Conservation (phyloP, 225 moss, liverwort and hornwort species). For the Thuidium tamariscinum region DNA sequence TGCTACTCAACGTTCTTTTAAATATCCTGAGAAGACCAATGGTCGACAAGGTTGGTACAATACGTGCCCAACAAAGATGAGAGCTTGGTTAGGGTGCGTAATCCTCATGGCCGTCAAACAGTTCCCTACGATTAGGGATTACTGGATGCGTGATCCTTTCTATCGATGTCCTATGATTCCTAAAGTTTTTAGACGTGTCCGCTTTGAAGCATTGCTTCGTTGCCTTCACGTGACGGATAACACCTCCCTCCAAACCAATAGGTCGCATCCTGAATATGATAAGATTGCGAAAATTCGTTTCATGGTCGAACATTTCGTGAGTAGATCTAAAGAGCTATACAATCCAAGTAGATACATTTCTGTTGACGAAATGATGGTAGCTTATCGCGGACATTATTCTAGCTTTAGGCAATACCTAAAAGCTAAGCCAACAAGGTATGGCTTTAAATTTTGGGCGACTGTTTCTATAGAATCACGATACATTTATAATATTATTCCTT, state of each 20-base stretch:
- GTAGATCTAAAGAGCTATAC: too few species aligned
- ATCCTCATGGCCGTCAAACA: background rate
- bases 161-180: background rate
- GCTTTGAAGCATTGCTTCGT: background rate
- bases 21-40: background rate
- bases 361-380: too few species aligned
- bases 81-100: too few species aligned
- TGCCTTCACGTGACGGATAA: background rate
- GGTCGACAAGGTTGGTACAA: background rate
- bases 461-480: too few species aligned
- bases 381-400: too few species aligned
- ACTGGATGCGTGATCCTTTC: background rate
- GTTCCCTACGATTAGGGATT: background rate
- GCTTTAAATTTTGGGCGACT: too few species aligned
- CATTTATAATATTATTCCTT: too few species aligned
- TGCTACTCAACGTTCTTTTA: rapidly evolving
- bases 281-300: background rate
- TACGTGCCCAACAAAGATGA: rapidly evolving
- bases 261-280: rapidly evolving
- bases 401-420: too few species aligned
- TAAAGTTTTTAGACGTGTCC: background rate
- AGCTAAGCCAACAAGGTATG: too few species aligned
- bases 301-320: too few species aligned
- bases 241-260: background rate
- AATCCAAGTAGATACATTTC: too few species aligned